These are phyloP conservation scores for Pezicula rhizophila DNA, from an alignment of 2,329 filamentous ascomycete species.

Conservation along the genomic window DNA sequence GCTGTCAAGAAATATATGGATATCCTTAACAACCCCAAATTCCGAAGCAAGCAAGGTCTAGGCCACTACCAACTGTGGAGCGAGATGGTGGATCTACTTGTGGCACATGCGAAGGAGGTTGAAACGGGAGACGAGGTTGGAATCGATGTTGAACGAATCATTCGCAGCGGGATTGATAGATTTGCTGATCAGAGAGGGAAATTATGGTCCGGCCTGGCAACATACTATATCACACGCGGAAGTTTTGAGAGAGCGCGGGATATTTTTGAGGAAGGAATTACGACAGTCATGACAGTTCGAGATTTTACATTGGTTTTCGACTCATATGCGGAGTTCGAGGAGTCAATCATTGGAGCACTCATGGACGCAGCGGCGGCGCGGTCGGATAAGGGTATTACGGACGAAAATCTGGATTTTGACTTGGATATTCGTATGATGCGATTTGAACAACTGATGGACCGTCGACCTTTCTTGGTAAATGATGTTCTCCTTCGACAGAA, in stretches of 20 bases:
- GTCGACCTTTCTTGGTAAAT: slow-evolving; percentile 90
- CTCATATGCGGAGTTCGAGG: slow-evolving; percentile 93
- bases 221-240: slow-evolving; percentile 91
- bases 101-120: slow-evolving; percentile 82
- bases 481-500: slow-evolving; percentile 94
- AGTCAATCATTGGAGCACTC: slow-evolving; percentile 84
- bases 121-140: slow-evolving; percentile 74
- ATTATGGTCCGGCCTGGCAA: slow-evolving; percentile 88
- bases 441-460: slow-evolving; percentile 97
- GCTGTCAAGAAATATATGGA: slow-evolving; percentile 88
- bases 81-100: slow-evolving; percentile 92
- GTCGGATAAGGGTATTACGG: slow-evolving; percentile 69
- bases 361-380: slow-evolving; percentile 82
- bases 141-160: slow-evolving; percentile 86
- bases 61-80: slow-evolving; percentile 96
- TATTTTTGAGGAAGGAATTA: slow-evolving; percentile 92
- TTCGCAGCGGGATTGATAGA: slow-evolving; percentile 82
- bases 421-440: slow-evolving; percentile 96
- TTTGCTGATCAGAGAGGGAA: slow-evolving; percentile 94
- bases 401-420: slow-evolving; percentile 86
- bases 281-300: slow-evolving; percentile 96
- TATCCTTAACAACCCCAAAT: slow-evolving; percentile 82
- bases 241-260: slow-evolving; percentile 91
- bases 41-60: slow-evolving; percentile 88
- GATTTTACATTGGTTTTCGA: slow-evolving; percentile 97